Base-by-base conservation (phyloP, 2,329 filamentous ascomycete species). In the Neopestalotiopsis clavispora region DNA sequence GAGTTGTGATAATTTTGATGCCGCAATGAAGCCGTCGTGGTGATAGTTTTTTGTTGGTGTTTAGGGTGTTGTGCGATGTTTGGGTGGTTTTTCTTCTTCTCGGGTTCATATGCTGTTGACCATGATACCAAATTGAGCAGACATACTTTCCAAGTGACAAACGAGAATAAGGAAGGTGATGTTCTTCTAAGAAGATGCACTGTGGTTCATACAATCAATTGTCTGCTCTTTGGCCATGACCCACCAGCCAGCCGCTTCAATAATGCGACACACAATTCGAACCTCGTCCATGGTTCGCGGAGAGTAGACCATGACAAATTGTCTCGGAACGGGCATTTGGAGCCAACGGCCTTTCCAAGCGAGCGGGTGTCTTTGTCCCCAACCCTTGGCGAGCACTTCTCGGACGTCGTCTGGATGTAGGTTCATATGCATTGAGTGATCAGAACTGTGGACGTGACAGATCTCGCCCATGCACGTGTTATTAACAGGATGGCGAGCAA, bases 291-390 rank as follows among this genome's bases (percentile, higher is more conserved):
- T 73, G 83, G 86, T 81, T 75, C 92, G 83, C 2, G 94, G 94
- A 20, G 94, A 92, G 80, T 97, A 97, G 4, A 97, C 84, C 89
- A 97, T 90, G 68, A 94, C 84, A 78, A 97, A 97, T 57, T 92
- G 91, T 3, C 85, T 82, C 0, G 93, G 92, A 67, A 96, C 90
- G 65, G 92, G 92, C 75, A 89, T 86, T 70, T 85, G 84, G n/a
- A 64, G n/a, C 71, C 91, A 86, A 84, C 88, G 90, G 38, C 89
- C 88, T 67, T 89, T 90, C 74, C 89, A 87, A 7, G 92, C 90
- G 67, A 94, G 80, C 1, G 88, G 89, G 72, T 91, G 89, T 40
- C 88, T 81, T 81, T 97, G 90, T 1, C 92, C 94, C 94, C 94
- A 97, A 1, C 93, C 92, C 71, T 89, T 90, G 72, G 90, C 86